Conservation (phyloP, 1,284 basidiomycete genomes). For the Cutaneotrichosporon sp. region DNA sequence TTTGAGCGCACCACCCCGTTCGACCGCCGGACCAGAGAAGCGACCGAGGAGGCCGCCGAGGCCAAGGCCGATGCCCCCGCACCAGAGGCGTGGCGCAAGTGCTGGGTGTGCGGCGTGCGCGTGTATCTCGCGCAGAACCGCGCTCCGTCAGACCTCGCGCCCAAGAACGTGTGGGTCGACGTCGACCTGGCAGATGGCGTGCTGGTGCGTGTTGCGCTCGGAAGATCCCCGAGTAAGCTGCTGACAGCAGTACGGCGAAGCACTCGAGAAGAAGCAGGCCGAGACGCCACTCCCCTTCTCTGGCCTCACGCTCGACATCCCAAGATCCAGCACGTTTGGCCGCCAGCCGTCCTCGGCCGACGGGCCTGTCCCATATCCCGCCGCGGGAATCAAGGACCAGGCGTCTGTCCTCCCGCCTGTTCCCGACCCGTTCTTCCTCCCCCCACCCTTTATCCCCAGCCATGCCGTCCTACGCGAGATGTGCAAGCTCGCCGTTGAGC, state of each 20-base stretch:
- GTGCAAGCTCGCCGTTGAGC: slow-evolving; percentile 39
- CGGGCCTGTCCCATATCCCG: slow-evolving; percentile 28
- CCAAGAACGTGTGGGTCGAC: slow-evolving; percentile 33
- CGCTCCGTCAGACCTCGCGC: slow-evolving; percentile 20
- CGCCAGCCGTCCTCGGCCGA: slow-evolving; percentile 17
- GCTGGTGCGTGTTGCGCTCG: slow-evolving; percentile 20
- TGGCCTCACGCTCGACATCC: slow-evolving; percentile 24
- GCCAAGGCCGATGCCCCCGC: not conserved
- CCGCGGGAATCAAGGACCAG: not conserved
- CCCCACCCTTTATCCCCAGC: slow-evolving; percentile 55
- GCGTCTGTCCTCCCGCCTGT: slow-evolving; percentile 33
- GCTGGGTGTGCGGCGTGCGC: slow-evolving; percentile 40
- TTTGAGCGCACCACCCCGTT: slow-evolving; percentile 11
- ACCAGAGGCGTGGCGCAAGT: slow-evolving; percentile 38
- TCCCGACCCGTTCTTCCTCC: slow-evolving; percentile 54
- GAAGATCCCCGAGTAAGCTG: not conserved
- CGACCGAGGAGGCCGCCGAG: not conserved
- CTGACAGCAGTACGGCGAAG: slow-evolving; percentile 32
- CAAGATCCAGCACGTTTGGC: slow-evolving; percentile 22
- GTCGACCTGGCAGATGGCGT: slow-evolving; percentile 36
- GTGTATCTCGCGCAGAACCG: slow-evolving; percentile 30
- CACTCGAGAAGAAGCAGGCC: slow-evolving; percentile 20
- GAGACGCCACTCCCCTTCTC: slow-evolving; percentile 28
- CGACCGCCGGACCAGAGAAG: slow-evolving; percentile 1
- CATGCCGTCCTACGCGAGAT: slow-evolving; percentile 49